Evolutionary conservation across 202 grass and related monocot genomes (phyloP), one percentile per base, ranked within the genome.

Genomic region (Miscanthus sacchariflorus): DNA sequence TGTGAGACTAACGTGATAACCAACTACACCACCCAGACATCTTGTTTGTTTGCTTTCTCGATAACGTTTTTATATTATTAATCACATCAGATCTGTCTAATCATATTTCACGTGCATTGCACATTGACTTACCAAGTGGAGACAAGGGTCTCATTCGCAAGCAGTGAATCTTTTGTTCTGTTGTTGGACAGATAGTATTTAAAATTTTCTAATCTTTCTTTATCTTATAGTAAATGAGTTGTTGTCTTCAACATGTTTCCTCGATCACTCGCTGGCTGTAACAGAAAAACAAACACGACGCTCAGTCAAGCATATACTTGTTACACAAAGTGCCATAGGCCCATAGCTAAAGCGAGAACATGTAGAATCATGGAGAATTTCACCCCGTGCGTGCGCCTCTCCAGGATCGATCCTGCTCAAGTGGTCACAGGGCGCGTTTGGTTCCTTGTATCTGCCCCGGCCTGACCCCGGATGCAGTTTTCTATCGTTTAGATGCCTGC

Each of bases 1-100:
- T 95, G 93, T 93, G 95, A 96, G 93, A 97, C 89, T 89, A 95
- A 82, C 89, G 92, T 95, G 92, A 97, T 91, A 81, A 97, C 95
- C 92, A 89, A 89, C 90, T 91, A 94, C 88, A 96, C 92, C 95
- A 94, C 84, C 92, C 94, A 94, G 90, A 90, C 87, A 24, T 9
- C 3, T 1, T 61, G 17, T 0, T 0, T 1, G 1, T 42, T 2
- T 0, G 1, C 39, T 0, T 42, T 45, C 33, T 35, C 33, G 4
- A 35, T 2, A 35, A 35, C 3, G 2, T 35, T 35, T 35, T 35
- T 35, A 35, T 35, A 35, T 35, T 1, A 35, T 35, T 2, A 35
- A 1, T 35, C 33, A 35, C 33, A 35, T 35, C 33, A 35, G 33
- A 35, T 35, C 33, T 35, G 33, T 35, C 33, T 35, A 35, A 35